Conservation (phyloP, 768 basidiomycete genomes). For the Rubroboletus satanas region DNA sequence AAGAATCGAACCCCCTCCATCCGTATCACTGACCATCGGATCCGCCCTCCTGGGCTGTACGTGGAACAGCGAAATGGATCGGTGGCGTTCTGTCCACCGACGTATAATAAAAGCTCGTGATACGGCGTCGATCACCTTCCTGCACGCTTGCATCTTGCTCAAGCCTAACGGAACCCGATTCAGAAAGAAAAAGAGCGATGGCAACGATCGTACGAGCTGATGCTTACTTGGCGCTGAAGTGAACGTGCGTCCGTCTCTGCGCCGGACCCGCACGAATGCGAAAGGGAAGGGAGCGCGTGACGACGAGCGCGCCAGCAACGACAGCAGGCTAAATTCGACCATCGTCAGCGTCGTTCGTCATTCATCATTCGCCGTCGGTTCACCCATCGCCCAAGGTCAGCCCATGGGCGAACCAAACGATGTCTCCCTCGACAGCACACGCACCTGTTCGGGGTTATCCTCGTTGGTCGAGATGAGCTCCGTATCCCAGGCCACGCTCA, state of each 20-base stretch:
- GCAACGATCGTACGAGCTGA: background rate
- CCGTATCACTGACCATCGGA: constrained; percentile 8
- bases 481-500: constrained; percentile 33
- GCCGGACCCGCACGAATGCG: constrained; percentile 39
- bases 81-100: constrained; percentile 30
- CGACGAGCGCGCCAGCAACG: constrained; percentile 38
- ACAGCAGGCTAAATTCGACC: constrained; percentile 28
- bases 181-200: background rate
- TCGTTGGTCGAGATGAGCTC: constrained; percentile 32
- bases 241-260: constrained; percentile 29
- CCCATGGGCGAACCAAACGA: background rate
- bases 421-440: background rate
- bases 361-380: too few relatives aligned
- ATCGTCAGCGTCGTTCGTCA: too few relatives aligned
- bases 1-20: background rate
- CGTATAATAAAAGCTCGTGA: constrained; percentile 37
- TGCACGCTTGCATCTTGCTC: constrained; percentile 17
- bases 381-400: background rate
- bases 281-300: constrained; percentile 39
- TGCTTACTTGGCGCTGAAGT: constrained; percentile 41
- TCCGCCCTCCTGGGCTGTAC: background rate
- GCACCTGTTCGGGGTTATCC: constrained; percentile 18
- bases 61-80: constrained; percentile 30
- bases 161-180: constrained; percentile 17
- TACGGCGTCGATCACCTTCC: constrained; percentile 22